phyloP scores from a whole-genome alignment of 176 grass and related monocot species.

The Hordeum vulgare region DNA sequence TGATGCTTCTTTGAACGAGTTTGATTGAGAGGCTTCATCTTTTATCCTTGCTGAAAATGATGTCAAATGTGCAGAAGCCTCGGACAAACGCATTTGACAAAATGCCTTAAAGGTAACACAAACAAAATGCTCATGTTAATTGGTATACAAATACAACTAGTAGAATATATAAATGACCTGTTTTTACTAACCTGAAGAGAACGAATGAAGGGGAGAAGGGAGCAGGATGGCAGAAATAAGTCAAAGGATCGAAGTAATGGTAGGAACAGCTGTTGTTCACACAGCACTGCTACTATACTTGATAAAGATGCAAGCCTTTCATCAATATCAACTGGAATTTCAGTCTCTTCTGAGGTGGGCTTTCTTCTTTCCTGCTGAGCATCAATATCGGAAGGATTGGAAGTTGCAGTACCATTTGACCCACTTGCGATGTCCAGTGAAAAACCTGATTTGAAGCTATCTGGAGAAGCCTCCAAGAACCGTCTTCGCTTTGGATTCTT shows the following conservation, averaged over 20 bases:
- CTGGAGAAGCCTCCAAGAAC: slow-evolving; percentile 35
- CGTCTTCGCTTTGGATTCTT: slow-evolving; percentile 82
- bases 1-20: slow-evolving; percentile 45
- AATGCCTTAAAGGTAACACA: slow-evolving; percentile 65
- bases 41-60: slow-evolving; percentile 75
- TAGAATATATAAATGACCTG: slow-evolving; percentile 9
- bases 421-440: slow-evolving; percentile 20
- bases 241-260: slow-evolving; percentile 89
- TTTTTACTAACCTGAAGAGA: slow-evolving; percentile 70
- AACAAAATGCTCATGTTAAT: slow-evolving; percentile 20
- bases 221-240: slow-evolving; percentile 86
- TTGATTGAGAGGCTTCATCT: slow-evolving; percentile 59
- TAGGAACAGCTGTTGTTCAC: slow-evolving; percentile 84
- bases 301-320: slow-evolving; percentile 70
- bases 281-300: slow-evolving; percentile 87
- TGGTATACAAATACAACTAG: slow-evolving; percentile 2
- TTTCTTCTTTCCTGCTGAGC: slow-evolving; percentile 41
- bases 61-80: slow-evolving; percentile 79
- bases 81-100: slow-evolving; percentile 90
- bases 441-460: slow-evolving; percentile 27
- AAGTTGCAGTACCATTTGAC: slow-evolving; percentile 26
- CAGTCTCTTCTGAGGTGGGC: slow-evolving; percentile 14
- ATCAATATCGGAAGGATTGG: slow-evolving; percentile 25
- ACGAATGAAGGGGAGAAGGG: slow-evolving; percentile 82
- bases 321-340: slow-evolving; percentile 46